Base-by-base conservation (phyloP, 2,329 filamentous ascomycete genomes). In the Fusarium goolgardi region DNA sequence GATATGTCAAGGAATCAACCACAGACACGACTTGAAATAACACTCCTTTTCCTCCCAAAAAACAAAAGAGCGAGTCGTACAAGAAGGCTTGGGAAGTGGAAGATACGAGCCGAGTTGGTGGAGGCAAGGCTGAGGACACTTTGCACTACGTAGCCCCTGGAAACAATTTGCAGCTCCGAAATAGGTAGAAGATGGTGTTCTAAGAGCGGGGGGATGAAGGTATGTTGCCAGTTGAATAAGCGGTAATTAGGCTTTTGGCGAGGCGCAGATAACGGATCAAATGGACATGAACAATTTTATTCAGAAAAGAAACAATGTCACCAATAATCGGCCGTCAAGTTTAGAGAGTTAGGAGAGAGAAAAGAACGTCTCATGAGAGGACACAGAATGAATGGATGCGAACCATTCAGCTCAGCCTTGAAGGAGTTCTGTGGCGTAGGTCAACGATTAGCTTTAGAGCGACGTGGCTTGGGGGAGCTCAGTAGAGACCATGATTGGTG, bases 41-140 rank as follows among this genome's bases (percentile, higher is more conserved):
- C 37, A 52, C 56, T 63, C 54, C 56, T 59, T 54, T 59, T 55
- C 49, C 23, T 39, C 55, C 41, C 23, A 46, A 21, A 21, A 37
- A 37, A n/a, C 2, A 29, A 46, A 53, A 62, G n/a, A 34, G 41
- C 32, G 29, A 37, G 50, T 55, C 47, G 40, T 67, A 50, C 25
- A 55, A 34, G 37, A 55, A 29, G 54, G 51, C 46, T 50, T 25
- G 34, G 45, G 32, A 53, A 49, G 46, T 47, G 52, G 46, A 69
- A 45, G 53, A 43, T 51, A 67, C 45, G 46, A 63, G 45, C 52
- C 56, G 66, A 59, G 67, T 59, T 57, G 63, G 62, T 50, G 55
- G 47, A 63, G 53, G 60, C 69, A 69, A 74, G 72, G 71, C 72
- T 73, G 72, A 74, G 71, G 71, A 73, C 68, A 73, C 70, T 72